Evolutionary conservation across 306 rosid genomes (phyloP).

Genomic region (Pyrus betulifolia): DNA sequence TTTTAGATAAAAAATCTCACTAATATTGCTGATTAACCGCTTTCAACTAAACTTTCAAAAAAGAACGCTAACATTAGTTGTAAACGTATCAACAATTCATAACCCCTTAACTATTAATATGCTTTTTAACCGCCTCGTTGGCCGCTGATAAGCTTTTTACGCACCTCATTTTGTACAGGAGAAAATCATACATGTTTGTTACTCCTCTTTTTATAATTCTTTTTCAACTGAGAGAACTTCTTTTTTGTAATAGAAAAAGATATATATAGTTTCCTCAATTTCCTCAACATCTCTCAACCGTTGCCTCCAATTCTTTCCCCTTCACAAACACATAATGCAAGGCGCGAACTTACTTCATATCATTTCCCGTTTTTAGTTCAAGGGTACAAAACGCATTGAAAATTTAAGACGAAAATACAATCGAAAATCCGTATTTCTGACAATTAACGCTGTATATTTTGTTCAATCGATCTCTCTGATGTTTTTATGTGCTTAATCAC

Average conservation of each 20-base stretch:
- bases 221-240: not conserved
- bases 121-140: not conserved
- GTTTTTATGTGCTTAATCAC: not conserved
- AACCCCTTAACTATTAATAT: not conserved
- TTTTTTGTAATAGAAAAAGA: not conserved
- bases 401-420: not conserved
- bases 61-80: too few relatives aligned
- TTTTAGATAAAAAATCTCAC: not conserved
- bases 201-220: too few relatives aligned
- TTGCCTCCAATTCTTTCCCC: constrained; percentile 2
- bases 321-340: not conserved
- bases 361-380: not conserved
- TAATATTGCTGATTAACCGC: too few relatives aligned
- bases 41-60: too few relatives aligned
- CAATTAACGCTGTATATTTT: not conserved
- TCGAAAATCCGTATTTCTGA: not conserved
- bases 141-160: too few relatives aligned
- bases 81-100: too few relatives aligned
- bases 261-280: not conserved
- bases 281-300: not conserved
- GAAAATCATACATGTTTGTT: not conserved
- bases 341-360: not conserved
- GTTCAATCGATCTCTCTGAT: not conserved
- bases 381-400: not conserved
- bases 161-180: not conserved